A percentile compares a stretch with the other conserved stretches of the same genome.
phyloP scores from a whole-genome alignment of 2,329 filamentous ascomycete species.

The Botrytis cinerea region DNA sequence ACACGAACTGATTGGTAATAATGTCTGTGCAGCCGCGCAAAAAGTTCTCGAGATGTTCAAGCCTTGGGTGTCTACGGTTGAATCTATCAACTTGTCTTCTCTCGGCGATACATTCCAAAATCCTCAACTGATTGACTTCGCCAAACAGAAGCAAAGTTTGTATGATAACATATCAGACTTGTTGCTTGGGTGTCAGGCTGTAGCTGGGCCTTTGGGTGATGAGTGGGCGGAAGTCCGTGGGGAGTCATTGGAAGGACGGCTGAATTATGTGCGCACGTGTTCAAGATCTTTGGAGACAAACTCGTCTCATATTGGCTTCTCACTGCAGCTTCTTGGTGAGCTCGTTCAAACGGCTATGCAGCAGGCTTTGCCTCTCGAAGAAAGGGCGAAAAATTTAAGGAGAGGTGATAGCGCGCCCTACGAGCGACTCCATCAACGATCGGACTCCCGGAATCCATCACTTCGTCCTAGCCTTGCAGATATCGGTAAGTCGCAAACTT shows the following conservation, averaged over 20 bases:
- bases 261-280: slow-evolving; percentile 77
- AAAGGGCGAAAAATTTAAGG: slow-evolving; percentile 52
- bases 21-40: slow-evolving; percentile 74
- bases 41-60: slow-evolving; percentile 87
- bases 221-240: slow-evolving; percentile 95
- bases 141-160: slow-evolving; percentile 84
- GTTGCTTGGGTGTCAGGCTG: slow-evolving; percentile 81
- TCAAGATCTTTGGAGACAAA: slow-evolving; percentile 81
- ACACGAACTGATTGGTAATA: slow-evolving; percentile 80
- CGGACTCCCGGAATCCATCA: slow-evolving; percentile 51
- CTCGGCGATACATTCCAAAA: slow-evolving; percentile 78
- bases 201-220: slow-evolving; percentile 88
- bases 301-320: slow-evolving; percentile 84
- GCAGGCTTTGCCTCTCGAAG: slow-evolving; percentile 41
- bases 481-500: slow-evolving; percentile 57
- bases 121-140: slow-evolving; percentile 84
- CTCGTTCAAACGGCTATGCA: slow-evolving; percentile 64
- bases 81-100: slow-evolving; percentile 85
- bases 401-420: slow-evolving; percentile 61
- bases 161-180: slow-evolving; percentile 94
- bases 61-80: slow-evolving; percentile 85
- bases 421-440: slow-evolving; percentile 56
- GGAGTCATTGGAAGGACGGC: slow-evolving; percentile 81
- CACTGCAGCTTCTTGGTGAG: slow-evolving; percentile 83
- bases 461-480: slow-evolving; percentile 37